Conservation (phyloP, 768 basidiomycete genomes). For the Agrocybe chaxingu region DNA sequence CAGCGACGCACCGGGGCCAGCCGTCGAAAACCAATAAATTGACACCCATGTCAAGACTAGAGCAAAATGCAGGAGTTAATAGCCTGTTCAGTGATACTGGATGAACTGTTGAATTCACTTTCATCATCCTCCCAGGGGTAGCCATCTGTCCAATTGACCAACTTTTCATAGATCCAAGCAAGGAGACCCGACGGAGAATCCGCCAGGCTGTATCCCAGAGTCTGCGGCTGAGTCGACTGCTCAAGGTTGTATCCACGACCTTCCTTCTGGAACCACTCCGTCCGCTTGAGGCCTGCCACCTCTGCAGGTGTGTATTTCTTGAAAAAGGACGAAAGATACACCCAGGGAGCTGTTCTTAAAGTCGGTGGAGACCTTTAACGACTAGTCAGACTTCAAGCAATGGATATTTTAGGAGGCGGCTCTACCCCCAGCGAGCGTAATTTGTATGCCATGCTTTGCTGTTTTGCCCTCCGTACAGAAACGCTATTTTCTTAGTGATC, state of each 20-base stretch:
- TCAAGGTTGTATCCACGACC: constrained; percentile 35
- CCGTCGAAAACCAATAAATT: constrained; percentile 55
- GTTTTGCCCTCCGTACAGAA: constrained; percentile 30
- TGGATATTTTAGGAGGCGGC: background rate
- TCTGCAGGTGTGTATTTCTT: constrained; percentile 28
- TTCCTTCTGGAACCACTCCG: constrained; percentile 23
- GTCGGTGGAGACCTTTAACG: constrained; percentile 12
- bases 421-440: constrained; percentile 28
- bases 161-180: constrained; percentile 54
- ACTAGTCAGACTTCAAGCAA: constrained; percentile 1
- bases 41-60: constrained; percentile 56
- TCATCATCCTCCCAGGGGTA: constrained; percentile 62
- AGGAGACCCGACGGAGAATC: constrained; percentile 58
- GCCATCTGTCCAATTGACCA: constrained; percentile 44
- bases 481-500: constrained; percentile 24
- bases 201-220: constrained; percentile 48
- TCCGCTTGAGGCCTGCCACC: constrained; percentile 28
- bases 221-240: constrained; percentile 49
- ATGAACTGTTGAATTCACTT: constrained; percentile 20
- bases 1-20: constrained; percentile 54
- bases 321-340: constrained; percentile 22
- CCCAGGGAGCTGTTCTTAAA: constrained; percentile 16
- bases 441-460: constrained; percentile 54
- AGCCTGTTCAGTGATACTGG: background rate
- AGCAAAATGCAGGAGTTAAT: constrained; percentile 13